Conservation (phyloP, 345 rosid species). For the Citrus glauca region DNA sequence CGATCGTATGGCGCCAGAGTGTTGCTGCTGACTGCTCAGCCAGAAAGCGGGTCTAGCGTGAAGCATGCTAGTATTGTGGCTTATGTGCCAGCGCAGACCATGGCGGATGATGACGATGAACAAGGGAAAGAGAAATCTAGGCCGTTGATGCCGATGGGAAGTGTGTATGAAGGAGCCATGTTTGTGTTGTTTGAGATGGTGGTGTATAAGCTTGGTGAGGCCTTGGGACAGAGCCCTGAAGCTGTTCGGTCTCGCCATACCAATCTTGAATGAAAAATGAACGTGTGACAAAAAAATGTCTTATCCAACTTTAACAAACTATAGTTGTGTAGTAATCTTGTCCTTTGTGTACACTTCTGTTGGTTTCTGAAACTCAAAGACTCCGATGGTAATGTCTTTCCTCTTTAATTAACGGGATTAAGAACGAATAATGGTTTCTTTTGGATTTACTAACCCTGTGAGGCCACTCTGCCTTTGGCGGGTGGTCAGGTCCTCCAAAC, state of each 20-base stretch:
- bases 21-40: slow-evolving; percentile 62
- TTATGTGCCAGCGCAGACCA: slow-evolving; percentile 76
- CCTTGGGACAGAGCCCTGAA: slow-evolving; percentile 53
- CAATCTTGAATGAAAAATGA: slow-evolving; percentile 59
- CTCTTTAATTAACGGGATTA: no score
- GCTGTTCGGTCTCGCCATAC: slow-evolving; percentile 84
- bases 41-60: slow-evolving; percentile 53
- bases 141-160: slow-evolving; percentile 84
- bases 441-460: no score
- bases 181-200: slow-evolving; percentile 94
- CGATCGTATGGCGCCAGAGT: slow-evolving; percentile 57
- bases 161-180: slow-evolving; percentile 82
- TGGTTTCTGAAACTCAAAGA: background rate
- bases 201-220: slow-evolving; percentile 59
- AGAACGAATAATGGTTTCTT: no score
- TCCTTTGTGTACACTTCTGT: background rate
- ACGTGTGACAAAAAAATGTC: background rate
- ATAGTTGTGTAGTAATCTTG: no score
- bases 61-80: slow-evolving; percentile 63
- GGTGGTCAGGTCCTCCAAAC: no score
- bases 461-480: no score
- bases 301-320: background rate
- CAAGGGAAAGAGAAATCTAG: slow-evolving; percentile 16
- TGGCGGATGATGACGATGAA: slow-evolving; percentile 49
- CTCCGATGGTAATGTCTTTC: no score